Evolutionary conservation across 371 early-diverging fungal genomes (phyloP).

Genomic region (Actinomortierella ambigua): DNA sequence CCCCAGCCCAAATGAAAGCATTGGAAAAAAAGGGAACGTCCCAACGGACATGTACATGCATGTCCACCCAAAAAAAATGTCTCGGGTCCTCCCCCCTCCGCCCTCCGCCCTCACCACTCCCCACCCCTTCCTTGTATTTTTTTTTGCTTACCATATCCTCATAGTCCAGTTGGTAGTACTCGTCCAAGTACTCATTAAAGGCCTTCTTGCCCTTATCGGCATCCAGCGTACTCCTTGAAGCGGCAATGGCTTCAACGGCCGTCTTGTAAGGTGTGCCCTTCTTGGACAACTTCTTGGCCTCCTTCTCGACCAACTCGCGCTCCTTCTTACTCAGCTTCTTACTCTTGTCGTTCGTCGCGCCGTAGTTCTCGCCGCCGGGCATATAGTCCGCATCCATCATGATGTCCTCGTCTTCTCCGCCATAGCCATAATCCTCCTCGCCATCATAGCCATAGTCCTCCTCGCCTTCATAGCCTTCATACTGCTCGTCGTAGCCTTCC

Average conservation of each 20-base stretch:
- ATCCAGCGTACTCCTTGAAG: constrained; percentile 32
- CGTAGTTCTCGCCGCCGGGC: constrained; percentile 70
- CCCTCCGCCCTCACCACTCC: no score
- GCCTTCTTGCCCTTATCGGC: constrained; percentile 51
- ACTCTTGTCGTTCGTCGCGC: constrained; percentile 38
- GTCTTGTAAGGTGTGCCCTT: constrained; percentile 27
- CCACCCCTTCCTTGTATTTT: no score
- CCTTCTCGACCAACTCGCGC: constrained; percentile 42
- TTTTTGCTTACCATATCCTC: constrained; percentile 79
- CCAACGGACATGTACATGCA: no score
- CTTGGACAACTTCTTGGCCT: constrained; percentile 16
- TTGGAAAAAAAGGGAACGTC: background rate
- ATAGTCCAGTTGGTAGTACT: constrained; percentile 91
- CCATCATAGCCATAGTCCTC: constrained; percentile 29
- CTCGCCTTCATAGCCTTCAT: constrained; percentile 33
- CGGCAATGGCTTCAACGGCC: constrained; percentile 21
- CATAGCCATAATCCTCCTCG: constrained; percentile 26
- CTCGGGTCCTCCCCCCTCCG: no score
- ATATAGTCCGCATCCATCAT: constrained; percentile 91
- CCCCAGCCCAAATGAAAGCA: background rate
- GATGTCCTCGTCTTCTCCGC: constrained; percentile 64
- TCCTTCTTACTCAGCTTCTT: constrained; percentile 50
- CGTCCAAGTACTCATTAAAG: constrained; percentile 76
- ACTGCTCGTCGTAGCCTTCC: constrained; percentile 16
- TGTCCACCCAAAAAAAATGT: no score